Base-by-base conservation (phyloP, 2,329 filamentous ascomycete species). In the Clarireedia monteithiana region DNA sequence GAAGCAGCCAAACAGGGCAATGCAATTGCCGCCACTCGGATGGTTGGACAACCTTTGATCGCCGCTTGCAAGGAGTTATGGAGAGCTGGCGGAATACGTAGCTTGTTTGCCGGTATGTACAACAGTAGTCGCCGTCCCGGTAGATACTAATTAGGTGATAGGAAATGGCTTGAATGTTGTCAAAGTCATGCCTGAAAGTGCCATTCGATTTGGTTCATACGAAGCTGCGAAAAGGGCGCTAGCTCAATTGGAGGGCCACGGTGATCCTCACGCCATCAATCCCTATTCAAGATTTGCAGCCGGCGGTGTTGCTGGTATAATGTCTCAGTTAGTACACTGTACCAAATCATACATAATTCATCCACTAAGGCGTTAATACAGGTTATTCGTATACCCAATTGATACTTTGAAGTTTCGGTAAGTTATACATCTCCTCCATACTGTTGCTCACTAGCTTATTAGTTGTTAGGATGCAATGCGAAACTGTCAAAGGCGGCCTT, bases 131-230 rank as follows among this genome's bases (percentile, higher is more conserved):
- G 6, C 3, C 47, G 15, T 15, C 17, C 34, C 50, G 36, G 17
- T 5, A 42, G 7, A 44, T n/a, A 48, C n/a, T 47, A 59, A 54
- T 62, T 46, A 63, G 36, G 55, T 9, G 26, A 23, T 64, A 95
- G 91, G 94, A 39, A 99, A 99, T 67, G 94, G 94, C 3, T 77
- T 99, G 64, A 99, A 99, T 65, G 91, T 99, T 2, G 72, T 96
- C 67, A 99, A 99, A 72, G 94, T 99, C 59, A 96, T 97, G 90
- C 94, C 94, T 0, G 94, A 99, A 74, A 96, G 92, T 27, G 92
- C 94, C 26, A 96, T 99, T 69, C 95, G 96, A 72, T 99, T 99
- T 70, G 94, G 94, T 58, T 92, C 91, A 20, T 99, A 96, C 68
- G 94, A 99, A 81, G 91, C 90, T 51, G 87, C 91, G 7, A 99